Evolutionary conservation across 1,284 basidiomycete genomes (phyloP).

Genomic region (Garcileccinum viscosum): DNA sequence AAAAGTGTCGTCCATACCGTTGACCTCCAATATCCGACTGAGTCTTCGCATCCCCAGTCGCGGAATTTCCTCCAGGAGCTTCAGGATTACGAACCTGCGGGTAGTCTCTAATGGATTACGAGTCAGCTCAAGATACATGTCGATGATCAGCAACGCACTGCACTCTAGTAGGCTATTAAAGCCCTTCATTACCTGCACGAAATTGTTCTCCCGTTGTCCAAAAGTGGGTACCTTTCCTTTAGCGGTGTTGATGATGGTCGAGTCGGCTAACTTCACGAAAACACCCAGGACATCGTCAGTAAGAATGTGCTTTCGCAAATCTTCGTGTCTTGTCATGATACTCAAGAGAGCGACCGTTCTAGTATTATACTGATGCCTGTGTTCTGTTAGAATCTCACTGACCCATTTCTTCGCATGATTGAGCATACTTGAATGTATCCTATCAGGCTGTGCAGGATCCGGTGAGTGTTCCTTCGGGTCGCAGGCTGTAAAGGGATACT

Average conservation of each 20-base stretch:
- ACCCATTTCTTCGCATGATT: slow-evolving; percentile 15
- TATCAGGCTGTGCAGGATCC: neutral
- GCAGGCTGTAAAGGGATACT: slow-evolving; percentile 11
- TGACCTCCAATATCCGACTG: slow-evolving; percentile 16
- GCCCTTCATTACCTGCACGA: slow-evolving; percentile 31
- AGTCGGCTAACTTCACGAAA: slow-evolving; percentile 24
- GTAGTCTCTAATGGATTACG: slow-evolving; percentile 18
- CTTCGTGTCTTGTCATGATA: slow-evolving; percentile 22
- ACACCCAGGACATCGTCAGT: slow-evolving; percentile 16
- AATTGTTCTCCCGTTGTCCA: slow-evolving; percentile 4
- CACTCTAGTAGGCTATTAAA: slow-evolving; percentile 27
- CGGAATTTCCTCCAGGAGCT: slow-evolving; percentile 9
- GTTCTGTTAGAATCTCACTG: slow-evolving; percentile 8
- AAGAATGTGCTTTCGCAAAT: slow-evolving; percentile 22
- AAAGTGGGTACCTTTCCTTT: neutral
- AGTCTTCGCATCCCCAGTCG: slow-evolving; percentile 16
- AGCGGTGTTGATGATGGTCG: neutral
- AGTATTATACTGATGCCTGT: slow-evolving; percentile 21
- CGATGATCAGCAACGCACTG: slow-evolving; percentile 14
- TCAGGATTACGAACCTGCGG: slow-evolving; percentile 5
- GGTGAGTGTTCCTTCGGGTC: neutral
- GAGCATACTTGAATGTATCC: neutral
- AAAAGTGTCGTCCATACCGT: neutral
- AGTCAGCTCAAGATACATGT: neutral
- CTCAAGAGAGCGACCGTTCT: slow-evolving; percentile 33